Evolutionary conservation across 2,329 filamentous ascomycete genomes (phyloP), one percentile per base, ranked within the genome.

Genomic region (Aulographum hederae): DNA sequence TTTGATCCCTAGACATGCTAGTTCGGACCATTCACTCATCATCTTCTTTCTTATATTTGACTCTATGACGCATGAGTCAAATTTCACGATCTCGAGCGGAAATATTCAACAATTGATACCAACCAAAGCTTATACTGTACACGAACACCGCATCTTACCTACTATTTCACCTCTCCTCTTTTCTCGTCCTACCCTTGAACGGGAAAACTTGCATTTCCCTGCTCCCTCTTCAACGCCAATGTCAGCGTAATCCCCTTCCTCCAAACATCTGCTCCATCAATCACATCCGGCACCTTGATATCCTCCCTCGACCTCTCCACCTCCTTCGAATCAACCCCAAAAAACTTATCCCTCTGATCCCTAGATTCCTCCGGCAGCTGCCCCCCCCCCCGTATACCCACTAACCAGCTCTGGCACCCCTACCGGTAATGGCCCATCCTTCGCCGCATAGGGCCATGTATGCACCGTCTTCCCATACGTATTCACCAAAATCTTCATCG

Each of bases 401-500:
- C 26, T 30, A 5, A 33, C 32, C 6, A 33, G 15, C n/a, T 33
- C 32, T 4, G 26, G 32, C 6, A 30, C 30, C 5, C 32, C 32
- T 4, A 33, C n/a, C 4, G 32, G 32, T 6, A 33, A 18, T 2
- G 15, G 11, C 26, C 30, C 30, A 8, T 33, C 17, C n/a, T 33
- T 33, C 21, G 29, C 26, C 14, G 29, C 32, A 15, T 30, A 33
- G 12, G 26, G 32, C 26, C 32, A 33, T 5, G 32, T 33, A 5
- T 30, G 26, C 23, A 14, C 13, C 2, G 26, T 33, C 30, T 32
- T 35, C 6, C 34, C 30, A 19, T 34, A 34, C 19, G 18, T 31
- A 17, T 32, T 21, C 17, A 32, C 34, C 16, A 32, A 23, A 12
- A 34, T 34, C 17, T 32, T 32, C 34, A 28, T 35, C 13, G 30